These are phyloP conservation scores for Blastocystis sp. DNA, from an alignment of 352 stramenopile genomes.

Conservation along the genomic window DNA sequence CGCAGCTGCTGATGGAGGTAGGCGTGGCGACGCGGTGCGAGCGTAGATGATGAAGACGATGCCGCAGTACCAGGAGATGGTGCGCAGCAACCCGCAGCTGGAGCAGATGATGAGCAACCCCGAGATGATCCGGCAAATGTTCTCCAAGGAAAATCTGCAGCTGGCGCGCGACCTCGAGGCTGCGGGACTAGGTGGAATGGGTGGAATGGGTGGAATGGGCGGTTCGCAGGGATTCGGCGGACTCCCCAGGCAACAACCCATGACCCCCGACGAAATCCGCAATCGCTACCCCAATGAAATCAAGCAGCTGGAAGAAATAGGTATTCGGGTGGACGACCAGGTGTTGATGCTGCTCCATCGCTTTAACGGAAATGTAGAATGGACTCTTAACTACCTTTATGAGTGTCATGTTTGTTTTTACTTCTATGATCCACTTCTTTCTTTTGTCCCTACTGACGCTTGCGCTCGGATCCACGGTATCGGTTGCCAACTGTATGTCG, in stretches of 20 bases:
- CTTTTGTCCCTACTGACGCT: neutral
- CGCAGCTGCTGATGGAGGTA: slow-evolving; percentile 14
- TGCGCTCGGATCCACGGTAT: too few relatives aligned
- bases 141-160: slow-evolving; percentile 16
- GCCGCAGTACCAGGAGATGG: slow-evolving; percentile 10
- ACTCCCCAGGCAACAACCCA: neutral
- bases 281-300: neutral
- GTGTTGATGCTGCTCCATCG: slow-evolving; percentile 1
- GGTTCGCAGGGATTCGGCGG: neutral
- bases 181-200: neutral
- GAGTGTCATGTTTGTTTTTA: neutral
- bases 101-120: slow-evolving; percentile 19
- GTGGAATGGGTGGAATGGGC: neutral
- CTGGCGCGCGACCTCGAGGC: neutral
- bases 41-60: neutral
- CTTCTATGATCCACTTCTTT: neutral
- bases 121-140: neutral
- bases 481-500: too few relatives aligned
- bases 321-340: slow-evolving; percentile 36
- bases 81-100: neutral
- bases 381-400: slow-evolving; percentile 29
- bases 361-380: slow-evolving; percentile 41
- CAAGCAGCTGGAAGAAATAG: slow-evolving; percentile 26
- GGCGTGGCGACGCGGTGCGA: neutral
- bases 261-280: slow-evolving; percentile 20